Evolutionary conservation across 78 protist species (phyloP).

Genomic region (Protostelium mycophagum): DNA sequence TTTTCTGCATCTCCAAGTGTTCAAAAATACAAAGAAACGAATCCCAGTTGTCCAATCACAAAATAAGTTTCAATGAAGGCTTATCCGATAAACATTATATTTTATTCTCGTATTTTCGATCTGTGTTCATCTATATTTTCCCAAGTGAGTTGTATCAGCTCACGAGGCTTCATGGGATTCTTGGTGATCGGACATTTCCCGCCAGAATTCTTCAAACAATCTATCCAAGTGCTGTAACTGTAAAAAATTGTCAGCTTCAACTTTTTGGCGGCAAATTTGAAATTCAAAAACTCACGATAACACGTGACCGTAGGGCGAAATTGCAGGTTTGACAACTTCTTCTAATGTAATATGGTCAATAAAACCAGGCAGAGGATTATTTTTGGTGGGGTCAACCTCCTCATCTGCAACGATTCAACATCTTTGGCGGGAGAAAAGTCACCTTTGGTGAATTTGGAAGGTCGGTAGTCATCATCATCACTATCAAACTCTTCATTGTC

Average conservation of each 20-base stretch:
- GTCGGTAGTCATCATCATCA: conserved; percentile 11
- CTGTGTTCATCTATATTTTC: conserved; percentile 36
- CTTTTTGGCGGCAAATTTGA: not conserved
- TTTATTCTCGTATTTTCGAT: not conserved
- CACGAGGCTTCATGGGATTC: not conserved
- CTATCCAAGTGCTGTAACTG: conserved; percentile 35
- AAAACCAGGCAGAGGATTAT: conserved; percentile 49
- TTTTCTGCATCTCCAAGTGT: too few relatives aligned
- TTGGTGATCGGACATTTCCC: conserved; percentile 47
- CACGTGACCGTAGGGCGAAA: conserved; percentile 62
- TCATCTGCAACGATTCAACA: not conserved
- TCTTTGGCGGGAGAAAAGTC: not conserved
- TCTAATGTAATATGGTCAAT: conserved; percentile 44
- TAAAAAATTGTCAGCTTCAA: not conserved
- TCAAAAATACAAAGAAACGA: too few relatives aligned
- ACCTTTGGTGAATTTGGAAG: not conserved
- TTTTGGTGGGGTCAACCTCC: not conserved
- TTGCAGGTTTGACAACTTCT: conserved; percentile 35
- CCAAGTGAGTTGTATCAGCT: conserved; percentile 32
- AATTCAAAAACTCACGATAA: conserved; percentile 2
- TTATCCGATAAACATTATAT: too few relatives aligned
- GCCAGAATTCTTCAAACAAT: conserved; percentile 1
- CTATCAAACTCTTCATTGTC: not conserved
- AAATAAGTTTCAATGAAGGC: too few relatives aligned
- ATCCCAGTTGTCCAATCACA: too few relatives aligned